These are phyloP conservation scores for Candida silvatica DNA, from an alignment of 805 yeast species.

Conservation along the genomic window DNA sequence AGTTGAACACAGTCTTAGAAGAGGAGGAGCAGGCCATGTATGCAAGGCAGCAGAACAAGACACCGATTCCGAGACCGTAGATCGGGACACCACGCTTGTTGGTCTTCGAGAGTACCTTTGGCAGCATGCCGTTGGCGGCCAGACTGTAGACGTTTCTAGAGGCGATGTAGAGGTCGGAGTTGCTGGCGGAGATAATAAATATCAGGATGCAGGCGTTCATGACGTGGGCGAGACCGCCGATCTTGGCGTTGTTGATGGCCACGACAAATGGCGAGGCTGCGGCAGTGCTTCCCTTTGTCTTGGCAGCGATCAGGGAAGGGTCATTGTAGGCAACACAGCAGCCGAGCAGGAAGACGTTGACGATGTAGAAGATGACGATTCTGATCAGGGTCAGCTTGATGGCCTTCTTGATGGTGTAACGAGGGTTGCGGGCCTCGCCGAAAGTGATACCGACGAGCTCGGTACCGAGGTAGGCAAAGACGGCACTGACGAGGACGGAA, in stretches of 20 bases:
- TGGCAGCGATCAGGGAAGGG: constrained; percentile 33
- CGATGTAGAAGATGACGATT: constrained; percentile 43
- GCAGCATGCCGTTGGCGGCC: constrained; percentile 69
- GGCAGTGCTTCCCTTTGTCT: constrained; percentile 41
- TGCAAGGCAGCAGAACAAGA: constrained; percentile 53
- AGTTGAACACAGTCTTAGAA: constrained; percentile 50
- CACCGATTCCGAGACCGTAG: constrained; percentile 42
- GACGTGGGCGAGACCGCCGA: constrained; percentile 61
- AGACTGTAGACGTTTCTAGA: constrained; percentile 69
- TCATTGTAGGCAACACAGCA: constrained; percentile 49
- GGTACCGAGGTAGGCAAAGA: constrained; percentile 41
- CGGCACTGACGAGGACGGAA: constrained; percentile 45
- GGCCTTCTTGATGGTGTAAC: constrained; percentile 42
- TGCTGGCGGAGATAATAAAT: constrained; percentile 75
- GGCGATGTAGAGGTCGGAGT: constrained; percentile 70
- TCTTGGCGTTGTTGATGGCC: constrained; percentile 62
- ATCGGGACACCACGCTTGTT: constrained; percentile 67
- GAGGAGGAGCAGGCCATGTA: constrained; percentile 58
- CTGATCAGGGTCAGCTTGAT: constrained; percentile 46
- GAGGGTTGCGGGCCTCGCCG: constrained; percentile 40
- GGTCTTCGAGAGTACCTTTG: constrained; percentile 54
- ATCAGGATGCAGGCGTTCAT: constrained; percentile 71
- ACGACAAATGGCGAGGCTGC: constrained; percentile 71
- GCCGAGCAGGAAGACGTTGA: constrained; percentile 45
- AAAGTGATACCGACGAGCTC: constrained; percentile 42